Percentiles rank a stretch among this genome's conserved stretches.
These are phyloP conservation scores for Piromyces finnis DNA, from an alignment of 192 early-diverging fungal genomes.

Conservation along the genomic window DNA sequence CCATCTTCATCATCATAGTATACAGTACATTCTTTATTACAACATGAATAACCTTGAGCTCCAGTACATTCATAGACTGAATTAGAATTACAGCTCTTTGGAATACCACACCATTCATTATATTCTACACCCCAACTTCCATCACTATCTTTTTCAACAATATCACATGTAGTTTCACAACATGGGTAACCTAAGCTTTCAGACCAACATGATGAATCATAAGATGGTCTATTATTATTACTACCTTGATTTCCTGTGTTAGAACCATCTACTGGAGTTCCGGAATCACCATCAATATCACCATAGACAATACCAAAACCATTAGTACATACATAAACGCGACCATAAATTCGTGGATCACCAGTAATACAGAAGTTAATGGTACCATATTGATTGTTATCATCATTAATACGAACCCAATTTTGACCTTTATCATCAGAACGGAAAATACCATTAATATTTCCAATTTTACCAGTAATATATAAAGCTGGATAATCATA, in stretches of 20 bases:
- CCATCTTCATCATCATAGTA: neutral
- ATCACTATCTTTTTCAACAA: too few relatives aligned
- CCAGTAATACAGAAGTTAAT: slow-evolving; percentile 10
- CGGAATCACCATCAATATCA: neutral
- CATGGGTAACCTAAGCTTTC: neutral
- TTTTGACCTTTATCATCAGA: slow-evolving; percentile 4
- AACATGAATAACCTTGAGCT: neutral
- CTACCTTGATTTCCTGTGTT: neutral
- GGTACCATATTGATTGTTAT: slow-evolving; percentile 6
- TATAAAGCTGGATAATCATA: neutral
- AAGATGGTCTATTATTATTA: neutral
- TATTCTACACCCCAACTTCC: too few relatives aligned
- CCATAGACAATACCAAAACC: slow-evolving; percentile 11
- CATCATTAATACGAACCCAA: slow-evolving; percentile 12
- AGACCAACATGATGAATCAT: neutral
- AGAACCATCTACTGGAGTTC: neutral
- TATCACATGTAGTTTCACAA: too few relatives aligned
- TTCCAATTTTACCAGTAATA: neutral
- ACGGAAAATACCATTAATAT: slow-evolving; percentile 5
- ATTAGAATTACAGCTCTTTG: too few relatives aligned
- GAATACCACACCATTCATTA: too few relatives aligned
- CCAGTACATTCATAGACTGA: too few relatives aligned
- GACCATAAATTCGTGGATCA: slow-evolving; percentile 8
- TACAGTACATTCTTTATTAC: neutral
- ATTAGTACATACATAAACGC: slow-evolving; percentile 10